Conservation (phyloP, 495 filamentous ascomycete species). For the Cercophora scortea region DNA sequence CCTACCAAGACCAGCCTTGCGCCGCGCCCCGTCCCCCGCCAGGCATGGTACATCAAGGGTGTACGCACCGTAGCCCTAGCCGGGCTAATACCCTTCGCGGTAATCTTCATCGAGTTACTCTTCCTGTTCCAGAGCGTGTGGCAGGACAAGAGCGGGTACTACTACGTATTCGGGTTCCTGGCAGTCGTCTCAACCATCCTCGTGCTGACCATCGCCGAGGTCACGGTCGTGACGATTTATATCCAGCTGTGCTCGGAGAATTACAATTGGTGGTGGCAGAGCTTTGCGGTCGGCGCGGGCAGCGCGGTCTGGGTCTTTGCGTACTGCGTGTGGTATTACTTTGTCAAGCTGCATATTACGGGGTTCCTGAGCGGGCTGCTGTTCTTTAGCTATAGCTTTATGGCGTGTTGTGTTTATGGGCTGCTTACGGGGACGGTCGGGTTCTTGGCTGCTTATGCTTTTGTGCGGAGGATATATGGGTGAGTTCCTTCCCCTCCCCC, state of each 20-base stretch:
- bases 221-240: slow-evolving; percentile 85
- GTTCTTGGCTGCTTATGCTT: slow-evolving; percentile 80
- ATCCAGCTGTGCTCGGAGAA: slow-evolving; percentile 83
- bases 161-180: slow-evolving; percentile 91
- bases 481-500: slow-evolving; percentile 29
- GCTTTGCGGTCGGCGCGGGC: slow-evolving; percentile 74
- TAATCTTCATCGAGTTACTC: slow-evolving; percentile 88
- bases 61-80: slow-evolving; percentile 60
- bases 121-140: slow-evolving; percentile 89
- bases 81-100: slow-evolving; percentile 82
- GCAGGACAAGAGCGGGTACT: slow-evolving; percentile 91
- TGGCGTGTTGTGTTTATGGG: slow-evolving; percentile 80
- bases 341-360: slow-evolving; percentile 71
- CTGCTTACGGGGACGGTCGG: slow-evolving; percentile 81
- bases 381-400: slow-evolving; percentile 76
- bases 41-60: slow-evolving; percentile 71
- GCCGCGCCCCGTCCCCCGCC: slow-evolving; percentile 66
- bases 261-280: slow-evolving; percentile 95
- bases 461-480: slow-evolving; percentile 85
- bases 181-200: slow-evolving; percentile 68
- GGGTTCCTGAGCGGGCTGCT: slow-evolving; percentile 74
- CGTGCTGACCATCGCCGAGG: slow-evolving; percentile 75
- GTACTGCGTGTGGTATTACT: slow-evolving; percentile 85
- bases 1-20: slow-evolving; percentile 74
- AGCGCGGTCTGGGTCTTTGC: slow-evolving; percentile 78